Base-by-base conservation (phyloP, 2,329 filamentous ascomycete genomes). In the Leptoxyphium fumago region DNA sequence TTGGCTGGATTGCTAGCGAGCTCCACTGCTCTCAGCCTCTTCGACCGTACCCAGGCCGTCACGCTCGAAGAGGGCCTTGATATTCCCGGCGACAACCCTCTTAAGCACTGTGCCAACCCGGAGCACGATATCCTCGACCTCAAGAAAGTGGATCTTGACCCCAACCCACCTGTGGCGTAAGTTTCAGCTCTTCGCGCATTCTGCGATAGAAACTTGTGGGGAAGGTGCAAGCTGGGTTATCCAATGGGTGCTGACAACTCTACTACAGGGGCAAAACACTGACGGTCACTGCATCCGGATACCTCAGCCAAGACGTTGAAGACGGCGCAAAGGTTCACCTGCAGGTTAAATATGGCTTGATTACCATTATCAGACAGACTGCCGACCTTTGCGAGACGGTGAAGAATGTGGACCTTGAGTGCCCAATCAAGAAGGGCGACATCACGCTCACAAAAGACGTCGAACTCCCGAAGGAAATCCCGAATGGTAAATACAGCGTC, bases 271-370 rank as follows among this genome's bases (percentile, higher is more conserved):
- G 89, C 56, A 53, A 78, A 55, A 75, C 75, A 15, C 79, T 98
- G 43, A 70, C 73, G 46, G 94, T 98, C 68, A 77, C 77, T 51
- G 91, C 88, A 40, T 72, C 68, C 29, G 91, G 89, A 45, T 76
- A 69, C n/a, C 74, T 96, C 50, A 74, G 73, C 53, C 66, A 93
- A 58, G 66, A 72, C 42, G 78, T 98, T 51, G 74, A 78, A 44
- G 62, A 86, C 46, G 89, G 86, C 46, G 85, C 89, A 47, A 85
- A 84, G 55, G 82, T 95, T 49, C 72, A 81, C 40, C 64, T 98
- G 36, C 75, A 80, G 52, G 89, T 98, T 67, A 95, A 94, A 69
- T 95, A 94, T 64, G 89, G 89, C 48, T 72, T 94, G 52, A 95
- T 98, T 64, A 84, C 79, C 44, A 75, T 98, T 51, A 78, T 98